Conservation (phyloP, 2,329 filamentous ascomycete genomes). For the Neopestalotiopsis rosae region DNA sequence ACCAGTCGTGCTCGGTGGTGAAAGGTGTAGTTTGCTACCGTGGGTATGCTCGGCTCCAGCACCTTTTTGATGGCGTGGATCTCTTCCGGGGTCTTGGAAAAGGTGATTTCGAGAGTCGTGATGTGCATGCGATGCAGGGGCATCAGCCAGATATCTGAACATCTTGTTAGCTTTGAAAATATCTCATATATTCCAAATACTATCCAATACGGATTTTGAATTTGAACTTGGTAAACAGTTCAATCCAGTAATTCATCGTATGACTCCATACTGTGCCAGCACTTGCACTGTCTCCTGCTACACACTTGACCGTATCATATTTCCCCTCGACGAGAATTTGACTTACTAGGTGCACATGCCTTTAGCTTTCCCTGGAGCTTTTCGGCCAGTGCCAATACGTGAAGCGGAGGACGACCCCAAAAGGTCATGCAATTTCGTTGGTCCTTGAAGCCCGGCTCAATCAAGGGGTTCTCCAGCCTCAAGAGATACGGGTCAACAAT, state of each 20-base stretch:
- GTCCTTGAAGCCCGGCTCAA: slow-evolving; percentile 75
- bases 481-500: slow-evolving; percentile 78
- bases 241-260: too few species aligned
- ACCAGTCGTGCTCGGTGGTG: slow-evolving; percentile 75
- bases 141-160: slow-evolving; percentile 85
- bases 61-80: slow-evolving; percentile 66
- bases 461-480: slow-evolving; percentile 66
- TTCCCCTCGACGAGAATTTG: background rate
- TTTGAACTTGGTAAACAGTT: too few species aligned
- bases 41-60: slow-evolving; percentile 60
- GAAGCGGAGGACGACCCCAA: slow-evolving; percentile 82
- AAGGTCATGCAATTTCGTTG: slow-evolving; percentile 83
- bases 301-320: background rate
- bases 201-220: too few species aligned
- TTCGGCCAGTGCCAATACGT: slow-evolving; percentile 70
- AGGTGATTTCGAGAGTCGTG: slow-evolving; percentile 84
- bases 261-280: too few species aligned
- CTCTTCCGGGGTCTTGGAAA: slow-evolving; percentile 73
- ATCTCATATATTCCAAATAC: background rate
- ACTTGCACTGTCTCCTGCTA: too few species aligned
- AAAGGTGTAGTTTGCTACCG: slow-evolving; percentile 70
- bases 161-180: background rate
- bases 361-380: slow-evolving; percentile 72
- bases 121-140: slow-evolving; percentile 79
- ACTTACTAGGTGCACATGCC: slow-evolving; percentile 72